Conservation (phyloP, 1,284 basidiomycete species). For the Cutaneotrichosporon daszewskae region DNA sequence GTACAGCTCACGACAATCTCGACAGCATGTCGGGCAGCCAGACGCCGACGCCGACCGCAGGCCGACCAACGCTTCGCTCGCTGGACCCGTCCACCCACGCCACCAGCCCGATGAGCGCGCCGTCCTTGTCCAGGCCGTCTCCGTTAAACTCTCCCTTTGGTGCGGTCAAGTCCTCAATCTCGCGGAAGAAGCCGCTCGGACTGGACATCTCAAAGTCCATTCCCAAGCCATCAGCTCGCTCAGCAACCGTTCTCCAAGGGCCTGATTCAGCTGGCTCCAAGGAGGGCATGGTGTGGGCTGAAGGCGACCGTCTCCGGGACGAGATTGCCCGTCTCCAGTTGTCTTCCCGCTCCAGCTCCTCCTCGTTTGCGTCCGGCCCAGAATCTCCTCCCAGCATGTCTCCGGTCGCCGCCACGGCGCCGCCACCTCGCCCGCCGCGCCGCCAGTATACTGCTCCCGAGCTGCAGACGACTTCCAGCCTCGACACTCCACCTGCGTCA, state of each 20-base stretch:
- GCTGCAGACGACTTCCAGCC: constrained; percentile 10
- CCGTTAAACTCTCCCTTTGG: constrained; percentile 6
- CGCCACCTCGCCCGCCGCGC: constrained; percentile 14
- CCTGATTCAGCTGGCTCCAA: constrained; percentile 15
- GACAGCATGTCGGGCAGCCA: too few relatives aligned
- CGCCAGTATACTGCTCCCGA: constrained; percentile 9
- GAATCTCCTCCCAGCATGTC: constrained; percentile 14
- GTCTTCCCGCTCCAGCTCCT: constrained; percentile 57
- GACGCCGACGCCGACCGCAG: too few relatives aligned
- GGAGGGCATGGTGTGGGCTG: constrained; percentile 35
- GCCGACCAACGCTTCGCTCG: not conserved
- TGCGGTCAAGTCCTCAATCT: constrained; percentile 31
- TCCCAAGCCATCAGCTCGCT: constrained; percentile 22
- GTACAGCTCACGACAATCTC: too few relatives aligned
- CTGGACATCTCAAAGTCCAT: constrained; percentile 43
- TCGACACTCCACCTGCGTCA: constrained; percentile 2
- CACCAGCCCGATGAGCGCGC: not conserved
- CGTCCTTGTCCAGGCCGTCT: not conserved
- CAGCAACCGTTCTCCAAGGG: constrained; percentile 9
- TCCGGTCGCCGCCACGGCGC: constrained; percentile 10
- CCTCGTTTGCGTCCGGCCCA: constrained; percentile 19
- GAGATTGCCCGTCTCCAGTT: constrained; percentile 50
- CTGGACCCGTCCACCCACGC: not conserved
- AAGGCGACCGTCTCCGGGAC: constrained; percentile 48
- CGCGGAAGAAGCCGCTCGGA: constrained; percentile 44